Percentiles rank a stretch among this genome's conserved stretches.
phyloP scores from a whole-genome alignment of 2,329 filamentous ascomycete genomes.

The Aspergillus phoenicis region DNA sequence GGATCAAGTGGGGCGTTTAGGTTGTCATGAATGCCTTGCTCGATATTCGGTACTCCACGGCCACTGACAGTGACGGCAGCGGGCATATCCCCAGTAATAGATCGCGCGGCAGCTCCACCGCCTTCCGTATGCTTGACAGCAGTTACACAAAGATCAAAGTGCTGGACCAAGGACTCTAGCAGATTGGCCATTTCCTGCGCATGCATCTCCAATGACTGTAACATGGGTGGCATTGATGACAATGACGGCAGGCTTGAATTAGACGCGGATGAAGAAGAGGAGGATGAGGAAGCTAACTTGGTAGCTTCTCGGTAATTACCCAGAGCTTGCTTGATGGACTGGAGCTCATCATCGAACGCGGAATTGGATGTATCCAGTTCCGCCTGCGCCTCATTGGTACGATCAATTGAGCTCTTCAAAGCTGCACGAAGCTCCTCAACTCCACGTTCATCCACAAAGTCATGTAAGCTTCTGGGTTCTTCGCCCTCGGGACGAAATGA shows the following conservation, averaged over 20 bases:
- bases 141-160: conserved; percentile 91
- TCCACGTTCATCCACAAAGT: conserved; percentile 67
- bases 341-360: conserved; percentile 75
- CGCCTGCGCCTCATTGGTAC: conserved; percentile 62
- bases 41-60: conserved; percentile 34
- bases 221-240: conserved; percentile 54
- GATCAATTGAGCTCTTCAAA: conserved; percentile 63
- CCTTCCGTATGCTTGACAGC: conserved; percentile 89
- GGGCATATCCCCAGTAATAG: conserved; percentile 64
- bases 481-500: conserved; percentile 55
- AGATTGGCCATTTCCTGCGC: conserved; percentile 81
- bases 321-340: conserved; percentile 63
- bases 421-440: conserved; percentile 60
- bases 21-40: conserved; percentile 36
- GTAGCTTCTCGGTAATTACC: conserved; percentile 43
- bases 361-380: conserved; percentile 56
- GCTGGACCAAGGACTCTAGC: conserved; percentile 76
- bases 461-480: conserved; percentile 60
- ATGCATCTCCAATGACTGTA: conserved; percentile 69
- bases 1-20: conserved; percentile 62
- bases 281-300: conserved; percentile 42
- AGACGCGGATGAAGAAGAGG: conserved; percentile 36
- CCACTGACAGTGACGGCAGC: conserved; percentile 51
- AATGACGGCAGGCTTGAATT: conserved; percentile 38
- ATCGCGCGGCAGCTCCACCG: conserved; percentile 69